These are phyloP conservation scores for Cicer yamashitae DNA, from an alignment of 306 rosid species.

Conservation along the genomic window DNA sequence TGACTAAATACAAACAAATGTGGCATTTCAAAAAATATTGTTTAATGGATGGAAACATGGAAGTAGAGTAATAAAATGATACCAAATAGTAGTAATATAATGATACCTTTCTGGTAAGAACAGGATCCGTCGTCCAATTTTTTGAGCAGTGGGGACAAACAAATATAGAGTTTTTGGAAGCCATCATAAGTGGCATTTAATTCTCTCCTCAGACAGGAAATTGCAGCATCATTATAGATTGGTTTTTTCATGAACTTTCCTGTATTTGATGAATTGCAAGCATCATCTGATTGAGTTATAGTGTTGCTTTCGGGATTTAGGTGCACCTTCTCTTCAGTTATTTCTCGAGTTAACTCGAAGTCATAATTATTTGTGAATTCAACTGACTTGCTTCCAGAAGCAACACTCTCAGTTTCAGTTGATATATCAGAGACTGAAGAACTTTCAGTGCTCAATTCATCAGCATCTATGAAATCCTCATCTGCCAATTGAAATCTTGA, in stretches of 20 bases:
- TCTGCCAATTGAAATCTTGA: slow-evolving; percentile 41
- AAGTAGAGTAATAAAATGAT: slow-evolving; percentile 46
- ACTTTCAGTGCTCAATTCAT: slow-evolving; percentile 64
- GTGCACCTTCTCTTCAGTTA: slow-evolving; percentile 40
- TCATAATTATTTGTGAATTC: slow-evolving; percentile 39
- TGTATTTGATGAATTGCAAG: slow-evolving; percentile 47
- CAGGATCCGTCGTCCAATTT: slow-evolving; percentile 44
- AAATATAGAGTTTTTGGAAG: slow-evolving; percentile 55
- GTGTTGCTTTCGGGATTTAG: slow-evolving; percentile 45
- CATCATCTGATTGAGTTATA: slow-evolving; percentile 44
- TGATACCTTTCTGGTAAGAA: slow-evolving; percentile 59
- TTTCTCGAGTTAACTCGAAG: slow-evolving; percentile 41
- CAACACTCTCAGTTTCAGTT: slow-evolving; percentile 52
- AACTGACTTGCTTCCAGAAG: slow-evolving; percentile 47
- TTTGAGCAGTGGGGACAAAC: slow-evolving; percentile 53
- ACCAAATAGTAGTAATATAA: slow-evolving; percentile 58
- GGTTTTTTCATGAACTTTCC: slow-evolving; percentile 41
- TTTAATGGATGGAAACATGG: slow-evolving; percentile 31
- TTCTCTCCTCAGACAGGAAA: slow-evolving; percentile 61
- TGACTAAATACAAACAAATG: slow-evolving; percentile 25
- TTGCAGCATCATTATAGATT: slow-evolving; percentile 39
- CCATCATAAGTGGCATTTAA: slow-evolving; percentile 52
- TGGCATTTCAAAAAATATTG: slow-evolving; percentile 15
- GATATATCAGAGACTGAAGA: slow-evolving; percentile 72
- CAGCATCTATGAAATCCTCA: slow-evolving; percentile 54